Percentiles rank a stretch among this genome's conserved stretches.
Conservation (phyloP, 352 stramenopile genomes). For the Pythium myriotylum region DNA sequence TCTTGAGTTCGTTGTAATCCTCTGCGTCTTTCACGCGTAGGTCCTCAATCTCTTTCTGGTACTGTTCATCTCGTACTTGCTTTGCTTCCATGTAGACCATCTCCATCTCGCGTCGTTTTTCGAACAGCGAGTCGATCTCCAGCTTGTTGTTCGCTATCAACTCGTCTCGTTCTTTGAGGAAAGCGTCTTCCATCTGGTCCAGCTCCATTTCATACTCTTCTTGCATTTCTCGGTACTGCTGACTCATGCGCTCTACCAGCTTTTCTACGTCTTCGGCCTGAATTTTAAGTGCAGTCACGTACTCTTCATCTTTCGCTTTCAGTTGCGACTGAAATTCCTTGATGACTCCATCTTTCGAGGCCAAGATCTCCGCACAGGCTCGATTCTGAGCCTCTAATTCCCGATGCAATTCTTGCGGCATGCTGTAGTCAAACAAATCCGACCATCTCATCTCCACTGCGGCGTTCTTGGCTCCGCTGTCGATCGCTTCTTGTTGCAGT, state of each 20-base stretch:
- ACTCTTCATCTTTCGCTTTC: slow-evolving; percentile 95
- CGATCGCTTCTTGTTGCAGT: slow-evolving; percentile 92
- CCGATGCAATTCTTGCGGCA: slow-evolving; percentile 92
- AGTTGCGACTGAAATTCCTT: slow-evolving; percentile 91
- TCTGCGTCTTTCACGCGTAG: slow-evolving; percentile 91
- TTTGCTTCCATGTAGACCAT: slow-evolving; percentile 93
- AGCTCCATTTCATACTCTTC: slow-evolving; percentile 94
- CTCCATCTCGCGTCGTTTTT: slow-evolving; percentile 92
- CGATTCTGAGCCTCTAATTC: slow-evolving; percentile 89
- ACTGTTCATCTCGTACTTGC: slow-evolving; percentile 88
- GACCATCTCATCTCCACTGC: slow-evolving; percentile 93
- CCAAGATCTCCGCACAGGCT: slow-evolving; percentile 90
- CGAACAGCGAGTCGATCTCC: slow-evolving; percentile 93
- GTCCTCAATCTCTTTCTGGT: slow-evolving; percentile 91
- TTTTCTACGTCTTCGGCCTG: slow-evolving; percentile 91
- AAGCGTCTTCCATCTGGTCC: slow-evolving; percentile 93
- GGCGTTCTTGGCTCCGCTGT: slow-evolving; percentile 90
- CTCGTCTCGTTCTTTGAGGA: slow-evolving; percentile 91
- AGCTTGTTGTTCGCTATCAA: slow-evolving; percentile 88
- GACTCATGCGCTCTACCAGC: slow-evolving; percentile 87
- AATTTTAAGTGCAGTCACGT: slow-evolving; percentile 91
- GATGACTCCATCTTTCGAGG: slow-evolving; percentile 89
- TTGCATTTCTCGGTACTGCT: slow-evolving; percentile 93
- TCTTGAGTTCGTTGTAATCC: slow-evolving; percentile 96
- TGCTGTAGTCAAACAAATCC: slow-evolving; percentile 91